These are phyloP conservation scores for Alternaria triticimaculans DNA, from an alignment of 2,329 filamentous ascomycete genomes.

Conservation along the genomic window DNA sequence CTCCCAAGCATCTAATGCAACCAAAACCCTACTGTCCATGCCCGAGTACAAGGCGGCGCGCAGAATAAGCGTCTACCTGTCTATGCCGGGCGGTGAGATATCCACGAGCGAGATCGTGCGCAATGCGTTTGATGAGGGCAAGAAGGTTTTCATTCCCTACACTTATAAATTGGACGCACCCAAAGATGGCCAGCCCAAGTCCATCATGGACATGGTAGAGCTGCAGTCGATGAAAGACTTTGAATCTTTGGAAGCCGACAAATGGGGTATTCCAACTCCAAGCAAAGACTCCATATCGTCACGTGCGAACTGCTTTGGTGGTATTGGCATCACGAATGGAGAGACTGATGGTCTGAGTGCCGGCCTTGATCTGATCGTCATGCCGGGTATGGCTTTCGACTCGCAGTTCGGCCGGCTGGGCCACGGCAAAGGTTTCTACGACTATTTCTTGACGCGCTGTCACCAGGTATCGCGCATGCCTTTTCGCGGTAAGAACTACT, in stretches of 20 bases:
- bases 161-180: conserved; percentile 67
- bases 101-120: conserved; percentile 83
- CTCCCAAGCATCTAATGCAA: conserved; percentile 67
- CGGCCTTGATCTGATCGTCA: conserved; percentile 81
- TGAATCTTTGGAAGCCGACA: conserved; percentile 75
- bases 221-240: conserved; percentile 78
- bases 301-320: conserved; percentile 77
- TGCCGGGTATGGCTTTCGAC: conserved; percentile 95
- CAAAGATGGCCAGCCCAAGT: conserved; percentile 57
- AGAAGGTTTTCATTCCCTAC: conserved; percentile 91
- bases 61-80: conserved; percentile 84
- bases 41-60: conserved; percentile 77
- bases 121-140: conserved; percentile 77
- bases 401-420: conserved; percentile 76
- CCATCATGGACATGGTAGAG: conserved; percentile 95
- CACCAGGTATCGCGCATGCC: conserved; percentile 59
- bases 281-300: conserved; percentile 67
- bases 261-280: conserved; percentile 95
- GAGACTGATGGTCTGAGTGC: conserved; percentile 32
- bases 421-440: conserved; percentile 97
- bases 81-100: conserved; percentile 88
- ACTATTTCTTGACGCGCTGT: conserved; percentile 87
- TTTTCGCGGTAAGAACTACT: conserved; percentile 62
- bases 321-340: conserved; percentile 56
- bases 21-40: conserved; percentile 69